Conservation (phyloP, 768 basidiomycete genomes). For the Leccinum boreale region DNA sequence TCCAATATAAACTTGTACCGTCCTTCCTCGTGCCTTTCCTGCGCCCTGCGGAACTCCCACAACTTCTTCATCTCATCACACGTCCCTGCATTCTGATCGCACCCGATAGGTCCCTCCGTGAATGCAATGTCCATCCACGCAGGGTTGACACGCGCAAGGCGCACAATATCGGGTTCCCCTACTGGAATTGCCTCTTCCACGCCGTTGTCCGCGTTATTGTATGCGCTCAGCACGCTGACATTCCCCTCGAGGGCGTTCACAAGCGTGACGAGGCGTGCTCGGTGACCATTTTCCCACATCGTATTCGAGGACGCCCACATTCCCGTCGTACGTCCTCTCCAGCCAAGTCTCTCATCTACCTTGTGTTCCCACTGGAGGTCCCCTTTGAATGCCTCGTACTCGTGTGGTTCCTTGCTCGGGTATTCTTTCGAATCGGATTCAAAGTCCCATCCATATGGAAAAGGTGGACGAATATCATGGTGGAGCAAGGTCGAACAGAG, state of each 20-base stretch:
- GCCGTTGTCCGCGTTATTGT: background rate
- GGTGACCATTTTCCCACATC: slow-evolving; percentile 50
- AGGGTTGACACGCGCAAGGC: slow-evolving; percentile 44
- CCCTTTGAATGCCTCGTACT: slow-evolving; percentile 33
- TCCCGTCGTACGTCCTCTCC: slow-evolving; percentile 77
- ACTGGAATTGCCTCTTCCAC: slow-evolving; percentile 27
- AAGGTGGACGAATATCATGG: slow-evolving; percentile 52
- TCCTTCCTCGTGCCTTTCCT: slow-evolving; percentile 47
- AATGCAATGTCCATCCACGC: slow-evolving; percentile 63
- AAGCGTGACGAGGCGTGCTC: slow-evolving; percentile 44
- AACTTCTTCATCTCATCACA: slow-evolving; percentile 44
- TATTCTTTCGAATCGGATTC: slow-evolving; percentile 26
- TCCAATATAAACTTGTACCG: slow-evolving; percentile 61
- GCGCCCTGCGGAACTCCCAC: slow-evolving; percentile 49
- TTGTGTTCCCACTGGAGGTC: slow-evolving; percentile 68
- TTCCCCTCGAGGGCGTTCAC: slow-evolving; percentile 42
- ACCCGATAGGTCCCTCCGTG: slow-evolving; percentile 42
- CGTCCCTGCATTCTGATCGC: slow-evolving; percentile 25
- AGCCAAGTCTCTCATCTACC: slow-evolving; percentile 56
- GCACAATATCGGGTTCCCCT: slow-evolving; percentile 32
- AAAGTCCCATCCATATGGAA: slow-evolving; percentile 46
- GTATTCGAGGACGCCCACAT: slow-evolving; percentile 40
- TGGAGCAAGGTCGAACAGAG: slow-evolving; percentile 49
- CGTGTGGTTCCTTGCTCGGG: background rate
- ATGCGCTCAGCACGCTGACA: slow-evolving; percentile 35